Percentiles rank a stretch among this genome's conserved stretches.
Evolutionary conservation across 768 basidiomycete genomes (phyloP).

Genomic region (Royoungia palumana): DNA sequence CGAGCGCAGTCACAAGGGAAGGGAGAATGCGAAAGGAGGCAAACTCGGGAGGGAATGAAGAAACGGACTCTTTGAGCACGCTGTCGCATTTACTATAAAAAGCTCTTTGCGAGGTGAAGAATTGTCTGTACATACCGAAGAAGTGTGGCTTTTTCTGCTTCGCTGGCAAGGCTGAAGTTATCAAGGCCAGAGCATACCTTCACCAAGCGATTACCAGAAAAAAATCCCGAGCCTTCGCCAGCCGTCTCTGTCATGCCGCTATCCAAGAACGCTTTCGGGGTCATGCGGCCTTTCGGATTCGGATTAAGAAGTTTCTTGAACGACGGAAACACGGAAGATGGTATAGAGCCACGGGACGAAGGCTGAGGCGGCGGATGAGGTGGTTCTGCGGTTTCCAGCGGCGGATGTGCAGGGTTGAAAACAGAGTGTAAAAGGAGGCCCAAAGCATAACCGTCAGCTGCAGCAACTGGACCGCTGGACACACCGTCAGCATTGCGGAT

Average conservation of each 20-base stretch:
- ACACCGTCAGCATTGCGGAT: background rate
- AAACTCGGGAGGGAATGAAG: conserved; percentile 85
- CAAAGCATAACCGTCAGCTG: conserved; percentile 83
- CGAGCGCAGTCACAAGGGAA: conserved; percentile 71
- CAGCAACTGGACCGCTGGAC: conserved; percentile 49
- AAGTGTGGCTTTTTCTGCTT: conserved; percentile 72
- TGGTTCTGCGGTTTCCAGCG: conserved; percentile 61
- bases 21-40: conserved; percentile 84
- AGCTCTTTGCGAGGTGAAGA: background rate
- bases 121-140: conserved; percentile 49
- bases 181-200: conserved; percentile 84
- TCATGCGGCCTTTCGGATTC: conserved; percentile 74
- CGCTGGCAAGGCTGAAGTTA: conserved; percentile 75
- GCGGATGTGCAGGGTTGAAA: conserved; percentile 82
- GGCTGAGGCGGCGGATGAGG: conserved; percentile 77
- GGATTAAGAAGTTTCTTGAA: conserved; percentile 92
- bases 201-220: conserved; percentile 75
- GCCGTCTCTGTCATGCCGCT: conserved; percentile 68
- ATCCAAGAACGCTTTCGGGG: conserved; percentile 74
- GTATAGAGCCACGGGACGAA: conserved; percentile 76
- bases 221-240: conserved; percentile 73
- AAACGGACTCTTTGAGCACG: conserved; percentile 72
- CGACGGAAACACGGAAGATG: conserved; percentile 64
- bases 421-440: conserved; percentile 81
- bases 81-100: conserved; percentile 34